phyloP scores from a whole-genome alignment of 768 basidiomycete species.

The Suillus hirtellus region DNA sequence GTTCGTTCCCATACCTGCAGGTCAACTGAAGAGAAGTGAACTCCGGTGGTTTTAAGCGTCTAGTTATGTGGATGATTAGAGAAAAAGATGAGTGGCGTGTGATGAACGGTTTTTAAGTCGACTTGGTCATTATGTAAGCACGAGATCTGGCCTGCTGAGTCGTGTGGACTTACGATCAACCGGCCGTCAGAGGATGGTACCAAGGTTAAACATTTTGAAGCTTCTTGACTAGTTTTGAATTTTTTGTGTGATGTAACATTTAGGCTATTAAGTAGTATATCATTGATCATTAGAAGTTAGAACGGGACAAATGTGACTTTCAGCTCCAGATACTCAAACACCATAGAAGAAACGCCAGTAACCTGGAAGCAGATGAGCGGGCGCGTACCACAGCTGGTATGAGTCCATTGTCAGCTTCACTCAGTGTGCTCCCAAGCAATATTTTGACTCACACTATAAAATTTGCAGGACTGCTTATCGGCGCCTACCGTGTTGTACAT shows the following conservation, averaged over 20 bases:
- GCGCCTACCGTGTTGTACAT: conserved; percentile 26
- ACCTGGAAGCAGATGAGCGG: conserved; percentile 35
- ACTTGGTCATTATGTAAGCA: neutral
- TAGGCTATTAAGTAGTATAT: neutral
- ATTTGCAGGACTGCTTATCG: conserved; percentile 37
- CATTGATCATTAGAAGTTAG: neutral
- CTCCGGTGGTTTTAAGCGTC: neutral
- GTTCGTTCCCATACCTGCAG: neutral
- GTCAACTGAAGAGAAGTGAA: neutral
- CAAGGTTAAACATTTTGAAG: too few relatives aligned
- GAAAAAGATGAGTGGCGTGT: neutral
- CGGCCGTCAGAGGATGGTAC: too few relatives aligned
- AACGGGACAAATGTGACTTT: neutral
- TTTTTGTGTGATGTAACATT: too few relatives aligned
- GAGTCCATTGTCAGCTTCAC: neutral
- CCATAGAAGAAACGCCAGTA: conserved; percentile 37
- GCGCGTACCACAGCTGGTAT: conserved; percentile 34
- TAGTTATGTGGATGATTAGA: neutral
- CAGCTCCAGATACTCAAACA: neutral
- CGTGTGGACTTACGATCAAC: too few relatives aligned
- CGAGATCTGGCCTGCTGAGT: too few relatives aligned
- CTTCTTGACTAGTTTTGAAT: too few relatives aligned
- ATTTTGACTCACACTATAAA: conserved; percentile 35
- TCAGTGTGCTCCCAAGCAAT: neutral
- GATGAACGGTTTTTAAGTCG: neutral